Evolutionary conservation across 2,329 filamentous ascomycete species (phyloP), one percentile per base, ranked within the genome.

Genomic region (Magnaporthiopsis incrustans): DNA sequence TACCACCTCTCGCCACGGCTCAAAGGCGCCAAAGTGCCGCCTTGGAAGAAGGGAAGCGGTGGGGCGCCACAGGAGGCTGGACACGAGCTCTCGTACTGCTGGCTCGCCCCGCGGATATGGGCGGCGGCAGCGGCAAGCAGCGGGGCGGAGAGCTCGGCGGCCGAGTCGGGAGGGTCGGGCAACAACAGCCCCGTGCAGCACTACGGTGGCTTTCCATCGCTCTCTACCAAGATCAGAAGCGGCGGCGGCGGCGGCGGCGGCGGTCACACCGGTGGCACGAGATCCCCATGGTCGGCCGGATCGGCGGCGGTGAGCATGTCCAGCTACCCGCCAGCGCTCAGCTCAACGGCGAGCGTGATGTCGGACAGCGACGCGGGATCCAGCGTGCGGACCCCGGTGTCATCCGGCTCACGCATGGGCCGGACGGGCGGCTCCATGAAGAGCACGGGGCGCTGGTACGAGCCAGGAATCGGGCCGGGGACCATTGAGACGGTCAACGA

Each of bases 1-100:
- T 88, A 88, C 69, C 83, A 87, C 69, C 75, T 88, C 10, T 82
- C 79, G 18, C 81, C 83, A 1, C 78, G 79, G 1, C 76, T 87
- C 3, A 79, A 79, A 65, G 81, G 81, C 2, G 78, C 79, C 32
- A 77, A 76, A 66, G 75, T 79, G 44, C 84, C 84, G 2, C 83
- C 84, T 3, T 88, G 85, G 85, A 81, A 78, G 62, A 53, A 53
- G 44, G 44, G 44, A 53, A 75, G 74, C 4, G 70, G 33, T 8
- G 18, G 44, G 12, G 44, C 50, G 30, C 33, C 15, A 61, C 71
- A 76, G 18, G 78, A 81, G 65, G 77, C 78, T 0, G 69, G 74
- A 11, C 82, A 84, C 66, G 79, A 82, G 69, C 74, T 79, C 25
- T 83, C 81, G 3, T 77, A 85, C 68, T 85, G 82, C 72, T 85